These are phyloP conservation scores for Citrus reticulata DNA, from an alignment of 345 rosid species.

Conservation along the genomic window DNA sequence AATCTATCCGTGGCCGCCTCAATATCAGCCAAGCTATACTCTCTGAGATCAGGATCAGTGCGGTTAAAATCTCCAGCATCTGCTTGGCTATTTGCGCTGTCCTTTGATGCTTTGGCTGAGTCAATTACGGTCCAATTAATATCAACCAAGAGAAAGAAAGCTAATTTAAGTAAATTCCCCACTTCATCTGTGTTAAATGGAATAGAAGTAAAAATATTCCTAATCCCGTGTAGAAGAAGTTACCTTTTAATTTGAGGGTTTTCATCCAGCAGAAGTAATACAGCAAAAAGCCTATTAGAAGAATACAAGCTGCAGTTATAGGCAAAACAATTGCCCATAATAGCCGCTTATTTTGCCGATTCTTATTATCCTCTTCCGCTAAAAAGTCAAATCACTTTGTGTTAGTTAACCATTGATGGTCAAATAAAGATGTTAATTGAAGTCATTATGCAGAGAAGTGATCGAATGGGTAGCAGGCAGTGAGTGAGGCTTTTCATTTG, in stretches of 20 bases:
- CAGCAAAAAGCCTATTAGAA: background rate
- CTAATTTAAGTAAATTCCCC: background rate
- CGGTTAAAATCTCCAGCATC: background rate
- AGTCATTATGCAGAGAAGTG: background rate
- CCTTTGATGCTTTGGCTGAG: background rate
- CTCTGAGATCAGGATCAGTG: slow-evolving; percentile 1
- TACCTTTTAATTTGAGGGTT: slow-evolving; percentile 22
- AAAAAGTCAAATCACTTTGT: background rate
- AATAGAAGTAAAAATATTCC: background rate
- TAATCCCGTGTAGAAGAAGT: background rate
- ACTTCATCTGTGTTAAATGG: background rate
- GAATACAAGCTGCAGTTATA: slow-evolving; percentile 12
- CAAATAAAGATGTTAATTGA: background rate
- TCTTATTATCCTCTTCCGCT: background rate
- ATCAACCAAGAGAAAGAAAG: background rate
- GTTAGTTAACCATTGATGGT: background rate
- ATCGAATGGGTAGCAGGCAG: too few species aligned
- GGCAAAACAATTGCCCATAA: slow-evolving; percentile 6
- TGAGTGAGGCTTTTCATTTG: too few species aligned
- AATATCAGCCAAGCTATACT: background rate
- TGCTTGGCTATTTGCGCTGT: background rate
- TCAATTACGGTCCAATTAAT: background rate
- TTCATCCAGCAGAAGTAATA: slow-evolving; percentile 9
- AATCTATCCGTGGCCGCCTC: background rate
- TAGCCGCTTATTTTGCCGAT: background rate